Percentiles rank a stretch among this genome's conserved stretches.
Evolutionary conservation across 768 basidiomycete genomes (phyloP).

Genomic region (Termitomyces sp.): DNA sequence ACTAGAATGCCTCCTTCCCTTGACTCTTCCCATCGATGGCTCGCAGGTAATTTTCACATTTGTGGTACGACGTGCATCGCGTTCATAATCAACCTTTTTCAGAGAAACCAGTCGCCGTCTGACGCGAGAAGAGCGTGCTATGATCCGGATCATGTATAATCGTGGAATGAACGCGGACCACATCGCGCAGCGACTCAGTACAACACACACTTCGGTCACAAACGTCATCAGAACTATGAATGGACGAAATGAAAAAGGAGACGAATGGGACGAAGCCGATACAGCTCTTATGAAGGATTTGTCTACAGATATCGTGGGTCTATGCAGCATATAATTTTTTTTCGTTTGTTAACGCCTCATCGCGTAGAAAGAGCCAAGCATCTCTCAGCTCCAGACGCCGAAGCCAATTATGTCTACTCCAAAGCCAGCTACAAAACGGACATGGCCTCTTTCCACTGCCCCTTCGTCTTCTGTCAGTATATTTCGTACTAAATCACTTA

Average conservation of each 20-base stretch:
- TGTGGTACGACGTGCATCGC: neutral
- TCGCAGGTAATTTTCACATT: neutral
- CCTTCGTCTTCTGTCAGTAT: neutral
- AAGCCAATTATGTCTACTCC: neutral
- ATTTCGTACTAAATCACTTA: neutral
- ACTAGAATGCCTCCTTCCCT: neutral
- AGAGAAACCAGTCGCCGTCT: neutral
- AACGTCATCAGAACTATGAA: neutral
- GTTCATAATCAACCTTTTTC: neutral
- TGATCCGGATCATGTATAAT: constrained; percentile 1
- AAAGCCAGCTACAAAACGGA: neutral
- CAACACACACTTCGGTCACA: neutral
- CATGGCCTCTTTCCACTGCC: constrained; percentile 6
- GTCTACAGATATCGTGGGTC: neutral
- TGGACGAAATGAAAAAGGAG: neutral
- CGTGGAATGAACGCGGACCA: neutral
- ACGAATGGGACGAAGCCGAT: neutral
- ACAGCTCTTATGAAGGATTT: neutral
- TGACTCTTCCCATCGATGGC: neutral
- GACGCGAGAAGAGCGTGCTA: neutral
- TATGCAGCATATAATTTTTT: neutral
- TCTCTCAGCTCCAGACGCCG: neutral
- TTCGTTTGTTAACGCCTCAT: neutral
- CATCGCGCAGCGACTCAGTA: neutral
- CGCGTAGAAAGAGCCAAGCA: neutral